Evolutionary conservation across 208 protist genomes (phyloP).

Genomic region (Vickermania spadyakhi): DNA sequence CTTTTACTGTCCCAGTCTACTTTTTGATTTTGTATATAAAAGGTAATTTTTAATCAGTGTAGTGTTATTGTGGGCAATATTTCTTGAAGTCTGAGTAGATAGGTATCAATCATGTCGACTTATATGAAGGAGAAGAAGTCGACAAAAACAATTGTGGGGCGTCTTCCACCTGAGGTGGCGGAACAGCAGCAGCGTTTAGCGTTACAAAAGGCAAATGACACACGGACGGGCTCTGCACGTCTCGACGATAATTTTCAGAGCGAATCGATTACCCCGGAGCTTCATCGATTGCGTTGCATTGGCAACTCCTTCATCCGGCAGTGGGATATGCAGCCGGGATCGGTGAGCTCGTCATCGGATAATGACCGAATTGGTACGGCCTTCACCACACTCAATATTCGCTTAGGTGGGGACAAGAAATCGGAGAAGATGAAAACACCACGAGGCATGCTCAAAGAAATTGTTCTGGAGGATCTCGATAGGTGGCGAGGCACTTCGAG

Average conservation of each 20-base stretch:
- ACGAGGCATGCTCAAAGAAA: background rate
- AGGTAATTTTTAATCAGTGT: too few relatives aligned
- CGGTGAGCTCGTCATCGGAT: background rate
- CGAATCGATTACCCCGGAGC: background rate
- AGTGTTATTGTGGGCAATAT: too few relatives aligned
- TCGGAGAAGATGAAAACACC: background rate
- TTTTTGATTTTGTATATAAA: too few relatives aligned
- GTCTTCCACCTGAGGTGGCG: background rate
- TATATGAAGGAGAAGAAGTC: conserved; percentile 1
- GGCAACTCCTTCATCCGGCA: background rate
- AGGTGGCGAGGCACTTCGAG: background rate
- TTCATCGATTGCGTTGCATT: background rate
- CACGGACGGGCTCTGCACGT: background rate
- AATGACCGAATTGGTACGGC: background rate
- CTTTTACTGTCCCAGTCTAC: too few relatives aligned
- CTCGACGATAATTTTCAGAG: background rate
- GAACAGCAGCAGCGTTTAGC: background rate
- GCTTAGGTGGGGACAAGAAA: background rate
- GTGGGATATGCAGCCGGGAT: background rate
- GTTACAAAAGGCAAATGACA: background rate
- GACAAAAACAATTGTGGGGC: background rate
- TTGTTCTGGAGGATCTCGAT: background rate
- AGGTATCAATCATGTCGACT: background rate
- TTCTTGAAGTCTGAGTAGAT: background rate
- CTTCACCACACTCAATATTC: background rate